Base-by-base conservation (phyloP, 495 filamentous ascomycete genomes). In the Copromyces sp. region DNA sequence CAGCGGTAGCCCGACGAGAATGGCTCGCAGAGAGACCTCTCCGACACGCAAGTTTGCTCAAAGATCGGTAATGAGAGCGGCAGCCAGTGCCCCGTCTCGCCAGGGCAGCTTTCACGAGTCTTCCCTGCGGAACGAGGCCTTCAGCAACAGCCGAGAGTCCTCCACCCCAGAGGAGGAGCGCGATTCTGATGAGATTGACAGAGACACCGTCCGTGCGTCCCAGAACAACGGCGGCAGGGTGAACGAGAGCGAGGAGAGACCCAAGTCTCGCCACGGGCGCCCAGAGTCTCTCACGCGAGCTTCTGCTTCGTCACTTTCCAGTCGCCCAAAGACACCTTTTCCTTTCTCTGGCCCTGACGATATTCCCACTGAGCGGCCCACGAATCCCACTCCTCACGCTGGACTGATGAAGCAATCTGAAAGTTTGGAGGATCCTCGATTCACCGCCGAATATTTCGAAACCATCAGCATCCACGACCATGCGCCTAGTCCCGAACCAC, bases 371-470 rank as follows among this genome's bases (percentile, higher is more conserved):
- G 71, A 73, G 20, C 68, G 73, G 16, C 71, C 73, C 5, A 70
- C 41, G 20, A 75, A 53, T 2, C 73, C 73, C 0, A 73, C 71
- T 6, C 73, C 71, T 9, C 72, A 70, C 4, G 72, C 73, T 17
- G 14, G 35, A 1, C 40, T 70, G 32, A 38, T 39, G 4, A 74
- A 72, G 39, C 68, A 69, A 6, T 74, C 73, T 9, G 73, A 69
- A 20, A 4, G 11, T 0, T 20, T 53, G 2, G 17, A 53, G 14
- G 53, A 65, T 35, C 29, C 53, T 9, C 53, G 53, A 37, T 65
- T 65, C 32, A 65, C 53, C 14, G 53, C 53, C 3, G 53, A 65
- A 65, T 65, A 35, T 4, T 37, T 65, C 53, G 53, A 65, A 65
- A 65, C 53, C 7, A 65, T 65, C 29, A 65, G 29, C 32, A 65